These are phyloP conservation scores for Trichophyton simii DNA, from an alignment of 2,329 filamentous ascomycete genomes.

Conservation along the genomic window DNA sequence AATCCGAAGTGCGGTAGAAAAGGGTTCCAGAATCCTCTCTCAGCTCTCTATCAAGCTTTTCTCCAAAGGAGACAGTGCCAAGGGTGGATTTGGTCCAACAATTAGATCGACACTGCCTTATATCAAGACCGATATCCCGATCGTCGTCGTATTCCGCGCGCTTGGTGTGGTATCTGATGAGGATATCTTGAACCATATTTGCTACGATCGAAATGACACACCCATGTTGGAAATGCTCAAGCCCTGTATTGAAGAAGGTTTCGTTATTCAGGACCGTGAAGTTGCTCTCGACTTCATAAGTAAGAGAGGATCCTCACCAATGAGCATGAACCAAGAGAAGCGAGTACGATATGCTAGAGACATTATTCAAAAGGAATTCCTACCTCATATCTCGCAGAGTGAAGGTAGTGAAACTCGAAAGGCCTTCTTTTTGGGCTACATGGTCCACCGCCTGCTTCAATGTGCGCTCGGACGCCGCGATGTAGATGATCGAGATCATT, in stretches of 20 bases:
- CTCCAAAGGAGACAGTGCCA: conserved; percentile 67
- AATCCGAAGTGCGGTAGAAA: conserved; percentile 91
- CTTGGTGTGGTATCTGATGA: conserved; percentile 93
- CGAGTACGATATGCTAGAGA: conserved; percentile 87
- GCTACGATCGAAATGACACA: conserved; percentile 86
- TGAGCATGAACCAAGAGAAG: conserved; percentile 63
- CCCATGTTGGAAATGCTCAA: conserved; percentile 97
- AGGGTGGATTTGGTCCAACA: conserved; percentile 70
- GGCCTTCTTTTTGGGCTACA: conserved; percentile 96
- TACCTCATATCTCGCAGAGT: conserved; percentile 90
- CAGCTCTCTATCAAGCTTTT: conserved; percentile 84
- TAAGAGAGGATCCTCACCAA: conserved; percentile 66
- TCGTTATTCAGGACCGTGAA: conserved; percentile 89
- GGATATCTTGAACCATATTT: conserved; percentile 95
- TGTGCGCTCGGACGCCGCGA: conserved; percentile 86
- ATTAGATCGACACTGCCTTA: conserved; percentile 88
- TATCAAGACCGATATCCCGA: conserved; percentile 83
- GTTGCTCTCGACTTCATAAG: conserved; percentile 92
- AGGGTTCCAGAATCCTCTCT: conserved; percentile 87
- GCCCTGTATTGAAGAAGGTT: conserved; percentile 92
- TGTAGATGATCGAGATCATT: conserved; percentile 94
- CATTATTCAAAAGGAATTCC: conserved; percentile 89
- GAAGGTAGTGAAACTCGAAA: conserved; percentile 93
- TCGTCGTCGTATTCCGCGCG: conserved; percentile 90
- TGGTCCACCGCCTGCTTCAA: conserved; percentile 92